These are phyloP conservation scores for Puccinia coronata DNA, from an alignment of 1,284 basidiomycete species.

Conservation along the genomic window DNA sequence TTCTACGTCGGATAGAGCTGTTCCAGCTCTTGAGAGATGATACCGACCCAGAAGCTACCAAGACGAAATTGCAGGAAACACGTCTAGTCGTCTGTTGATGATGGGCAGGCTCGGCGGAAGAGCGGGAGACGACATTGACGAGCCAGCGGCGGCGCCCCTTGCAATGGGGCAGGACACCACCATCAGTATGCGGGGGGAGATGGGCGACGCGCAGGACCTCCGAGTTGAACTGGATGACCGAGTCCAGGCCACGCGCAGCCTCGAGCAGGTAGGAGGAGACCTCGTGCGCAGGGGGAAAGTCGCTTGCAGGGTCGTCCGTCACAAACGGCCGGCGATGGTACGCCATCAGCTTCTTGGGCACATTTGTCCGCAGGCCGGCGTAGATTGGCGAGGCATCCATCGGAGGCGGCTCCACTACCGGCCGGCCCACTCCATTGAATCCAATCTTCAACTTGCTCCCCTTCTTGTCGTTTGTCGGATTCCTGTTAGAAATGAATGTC, in stretches of 20 bases:
- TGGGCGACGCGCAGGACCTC: slow-evolving; percentile 51
- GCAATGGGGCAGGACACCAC: background rate
- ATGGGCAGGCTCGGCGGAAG: background rate
- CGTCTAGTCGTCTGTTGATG: background rate
- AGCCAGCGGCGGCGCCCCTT: background rate
- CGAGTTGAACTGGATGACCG: slow-evolving; percentile 50
- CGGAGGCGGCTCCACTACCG: slow-evolving; percentile 24
- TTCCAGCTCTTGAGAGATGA: no score
- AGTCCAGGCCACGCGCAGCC: slow-evolving; percentile 10
- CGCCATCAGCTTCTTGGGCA: slow-evolving; percentile 56
- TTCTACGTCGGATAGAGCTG: no score
- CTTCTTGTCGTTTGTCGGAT: slow-evolving; percentile 53
- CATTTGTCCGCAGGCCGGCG: slow-evolving; percentile 57
- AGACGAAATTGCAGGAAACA: slow-evolving; percentile 33
- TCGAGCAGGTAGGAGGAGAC: slow-evolving; percentile 54
- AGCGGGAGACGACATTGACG: background rate
- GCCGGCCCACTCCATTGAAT: slow-evolving; percentile 51
- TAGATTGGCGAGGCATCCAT: slow-evolving; percentile 55
- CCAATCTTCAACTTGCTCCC: slow-evolving; percentile 51
- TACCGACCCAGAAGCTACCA: slow-evolving; percentile 28
- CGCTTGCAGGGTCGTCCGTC: background rate
- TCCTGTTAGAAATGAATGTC: background rate
- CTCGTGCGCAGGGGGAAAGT: slow-evolving; percentile 53
- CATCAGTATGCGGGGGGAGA: background rate
- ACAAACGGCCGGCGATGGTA: slow-evolving; percentile 54